Base-by-base conservation (phyloP, 148 eudicot genomes). In the Rhododendron vialii region DNA sequence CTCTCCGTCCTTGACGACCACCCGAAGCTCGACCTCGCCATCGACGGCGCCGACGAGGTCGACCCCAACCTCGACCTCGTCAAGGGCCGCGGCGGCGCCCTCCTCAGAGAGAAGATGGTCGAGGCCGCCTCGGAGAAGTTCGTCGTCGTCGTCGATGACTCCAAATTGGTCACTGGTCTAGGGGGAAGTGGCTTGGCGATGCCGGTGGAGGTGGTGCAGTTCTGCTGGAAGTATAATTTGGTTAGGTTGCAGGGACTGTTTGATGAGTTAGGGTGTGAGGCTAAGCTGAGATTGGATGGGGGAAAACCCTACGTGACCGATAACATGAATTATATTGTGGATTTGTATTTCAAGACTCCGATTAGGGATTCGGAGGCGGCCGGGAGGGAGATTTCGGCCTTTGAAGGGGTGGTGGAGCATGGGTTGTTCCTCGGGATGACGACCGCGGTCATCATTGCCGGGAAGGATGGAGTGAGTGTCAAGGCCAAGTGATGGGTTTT, bases 381-480 rank as follows among this genome's bases (percentile, higher is more conserved):
- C 1, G 98, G 98, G 78, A 90, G 87, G 87, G 98, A 93, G 92
- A 96, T 96, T 55, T 88, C 94, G 3, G 85, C 90, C 2, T 77
- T 95, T 80, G 97, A 95, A 89, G 99, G 99, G 61, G 99, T 96
- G 63, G 99, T 96, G 82, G 99, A 96, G 85, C 99, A 96, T 87
- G 99, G 99, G 33, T 82, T 96, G 92, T 96, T 95, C 89, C 87
- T 96, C 69, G 92, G 91, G 65, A 93, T 96, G 98, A 92, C 98
- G 5, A 96, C 88, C 0, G 96, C 95, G 69, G 96, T 94, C 61
- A 96, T 96, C 81, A 93, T 96, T 86, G 99, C 99, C 0, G 99
- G 98, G 1, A 93, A 92, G 80, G 90, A 87, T 59, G 99, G 98
- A 30, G 97, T 96, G 10, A 91, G 89, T 82, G 92, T 96, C 61